Evolutionary conservation across 2,329 filamentous ascomycete species (phyloP), one percentile per base, ranked within the genome.

Genomic region (Colletotrichum eleusines): DNA sequence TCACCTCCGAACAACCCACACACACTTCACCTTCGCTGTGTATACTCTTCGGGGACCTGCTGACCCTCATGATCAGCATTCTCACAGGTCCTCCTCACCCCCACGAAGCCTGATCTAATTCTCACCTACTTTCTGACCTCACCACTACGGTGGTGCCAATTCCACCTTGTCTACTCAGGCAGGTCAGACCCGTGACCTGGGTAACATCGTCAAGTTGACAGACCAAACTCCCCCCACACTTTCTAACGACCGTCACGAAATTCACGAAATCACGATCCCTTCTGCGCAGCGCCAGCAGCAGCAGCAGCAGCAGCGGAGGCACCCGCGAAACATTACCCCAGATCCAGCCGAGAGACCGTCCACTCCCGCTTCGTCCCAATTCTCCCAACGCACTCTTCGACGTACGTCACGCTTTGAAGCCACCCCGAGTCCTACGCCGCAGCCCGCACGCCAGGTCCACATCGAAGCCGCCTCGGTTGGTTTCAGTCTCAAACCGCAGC

Each of bases 241-340:
- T 74, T 78, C 78, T 86, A 78, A 87, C 83, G 86, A 88, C 85
- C 83, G 82, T 85, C 81, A 87, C 87, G 85, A 87, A 78, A 81
- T 76, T 80, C 78, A 87, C 85, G 85, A 85, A 77, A 80, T 81
- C 76, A 81, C 81, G 77, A 78, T 78, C 68, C 73, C 80, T 72
- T 74, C 76, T 75, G 76, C 78, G 70, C 77, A 78, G 76, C 80
- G 77, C 78, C 81, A 82, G 80, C 80, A 78, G 74, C 79, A 67
- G 74, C 79, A 67, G 82, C 83, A 81, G 80, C 80, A 78, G 74
- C 79, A 69, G 83, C 83, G 81, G 79, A 83, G 84, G 81, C 81
- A 83, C 66, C 75, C 77, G 72, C 74, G 64, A 74, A 74, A 76
- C 77, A 74, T 76, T 69, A 74, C 81, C 67, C 77, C 83, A 75